Conservation (phyloP, 1,284 basidiomycete species). For the Puccinia brachypodii region DNA sequence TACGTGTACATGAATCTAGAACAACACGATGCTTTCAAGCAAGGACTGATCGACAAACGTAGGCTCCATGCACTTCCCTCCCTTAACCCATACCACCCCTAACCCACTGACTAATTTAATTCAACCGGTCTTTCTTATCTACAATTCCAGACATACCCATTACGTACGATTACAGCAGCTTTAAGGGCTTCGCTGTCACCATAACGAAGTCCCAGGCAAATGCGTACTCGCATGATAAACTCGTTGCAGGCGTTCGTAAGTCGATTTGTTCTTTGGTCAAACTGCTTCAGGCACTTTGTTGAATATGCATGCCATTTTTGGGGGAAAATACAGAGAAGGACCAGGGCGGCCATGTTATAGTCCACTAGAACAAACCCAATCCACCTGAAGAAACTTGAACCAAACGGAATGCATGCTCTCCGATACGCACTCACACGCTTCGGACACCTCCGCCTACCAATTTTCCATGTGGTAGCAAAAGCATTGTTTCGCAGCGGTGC, state of each 20-base stretch:
- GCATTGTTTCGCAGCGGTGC: too few species aligned
- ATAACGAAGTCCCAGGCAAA: background rate
- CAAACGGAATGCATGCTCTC: too few species aligned
- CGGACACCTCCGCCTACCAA: too few species aligned
- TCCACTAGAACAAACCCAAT: too few species aligned
- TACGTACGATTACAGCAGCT: background rate
- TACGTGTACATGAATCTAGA: background rate
- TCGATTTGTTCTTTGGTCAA: background rate
- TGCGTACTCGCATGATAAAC: background rate
- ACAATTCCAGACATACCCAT: background rate
- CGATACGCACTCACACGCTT: too few species aligned
- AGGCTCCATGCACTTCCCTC: background rate
- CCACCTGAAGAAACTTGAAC: too few species aligned
- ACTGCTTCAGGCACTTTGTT: background rate
- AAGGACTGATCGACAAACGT: background rate
- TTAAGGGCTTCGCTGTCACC: background rate
- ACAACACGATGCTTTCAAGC: background rate
- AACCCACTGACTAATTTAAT: too few species aligned
- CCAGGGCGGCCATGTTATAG: too few species aligned
- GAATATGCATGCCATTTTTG: background rate
- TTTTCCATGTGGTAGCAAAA: too few species aligned
- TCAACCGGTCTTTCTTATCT: background rate
- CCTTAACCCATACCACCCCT: background rate
- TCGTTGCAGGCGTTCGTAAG: background rate
- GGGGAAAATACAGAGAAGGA: background rate